Percentiles rank a stretch among this genome's conserved stretches.
Conservation (phyloP, 305 asterid species). For the Rubia peregrina region DNA sequence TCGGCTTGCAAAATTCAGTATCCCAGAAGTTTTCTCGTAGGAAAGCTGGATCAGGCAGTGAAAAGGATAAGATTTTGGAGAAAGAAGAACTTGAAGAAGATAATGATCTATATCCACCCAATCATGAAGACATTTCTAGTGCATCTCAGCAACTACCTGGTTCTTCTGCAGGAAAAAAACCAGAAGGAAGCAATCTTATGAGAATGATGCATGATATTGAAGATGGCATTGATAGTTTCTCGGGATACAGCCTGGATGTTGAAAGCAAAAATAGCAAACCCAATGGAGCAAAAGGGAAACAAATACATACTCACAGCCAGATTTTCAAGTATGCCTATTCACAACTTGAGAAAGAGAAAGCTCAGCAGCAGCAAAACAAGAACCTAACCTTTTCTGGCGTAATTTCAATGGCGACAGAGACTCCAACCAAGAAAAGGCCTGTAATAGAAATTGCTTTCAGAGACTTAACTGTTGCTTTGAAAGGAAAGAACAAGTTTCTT, state of each 20-base stretch:
- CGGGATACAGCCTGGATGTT: slow-evolving; percentile 32
- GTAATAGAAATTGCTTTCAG: slow-evolving; percentile 66
- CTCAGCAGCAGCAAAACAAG: slow-evolving; percentile 59
- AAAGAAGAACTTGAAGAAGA: slow-evolving; percentile 25
- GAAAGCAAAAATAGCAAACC: slow-evolving; percentile 29
- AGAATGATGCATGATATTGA: slow-evolving; percentile 32
- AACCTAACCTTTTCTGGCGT: slow-evolving; percentile 88
- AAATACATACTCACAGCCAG: slow-evolving; percentile 72
- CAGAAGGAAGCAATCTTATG: slow-evolving; percentile 29
- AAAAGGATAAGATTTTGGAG: slow-evolving; percentile 34
- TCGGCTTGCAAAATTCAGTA: slow-evolving; percentile 51
- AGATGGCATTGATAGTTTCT: slow-evolving; percentile 32
- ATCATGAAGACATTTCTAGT: slow-evolving; percentile 18
- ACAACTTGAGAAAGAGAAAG: slow-evolving; percentile 89
- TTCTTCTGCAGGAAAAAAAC: slow-evolving; percentile 28
- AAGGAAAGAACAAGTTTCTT: slow-evolving; percentile 65
- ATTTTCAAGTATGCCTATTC: slow-evolving; percentile 89
- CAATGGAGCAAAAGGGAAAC: slow-evolving; percentile 45
- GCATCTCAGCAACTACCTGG: slow-evolving; percentile 26
- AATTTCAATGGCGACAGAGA: slow-evolving; percentile 67
- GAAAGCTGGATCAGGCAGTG: slow-evolving; percentile 30
- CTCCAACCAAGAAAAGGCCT: slow-evolving; percentile 53
- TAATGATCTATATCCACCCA: slow-evolving; percentile 27
- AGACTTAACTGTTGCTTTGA: slow-evolving; percentile 67
- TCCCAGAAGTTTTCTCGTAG: slow-evolving; percentile 58